A percentile compares a stretch with the other conserved stretches of the same genome.
Conservation (phyloP, 1,139 yeast genomes). For the Pichia sp. region DNA sequence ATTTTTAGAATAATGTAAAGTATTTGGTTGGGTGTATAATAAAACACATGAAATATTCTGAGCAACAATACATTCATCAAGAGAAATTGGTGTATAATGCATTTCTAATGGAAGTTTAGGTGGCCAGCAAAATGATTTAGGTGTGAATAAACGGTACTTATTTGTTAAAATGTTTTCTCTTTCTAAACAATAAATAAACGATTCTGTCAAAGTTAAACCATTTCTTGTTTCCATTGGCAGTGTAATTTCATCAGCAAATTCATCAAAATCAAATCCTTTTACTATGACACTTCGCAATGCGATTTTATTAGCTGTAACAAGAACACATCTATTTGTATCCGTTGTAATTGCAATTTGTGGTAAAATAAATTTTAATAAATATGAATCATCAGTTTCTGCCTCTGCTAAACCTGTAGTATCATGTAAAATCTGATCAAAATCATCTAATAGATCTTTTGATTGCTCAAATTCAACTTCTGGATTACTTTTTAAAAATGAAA, state of each 20-base stretch:
- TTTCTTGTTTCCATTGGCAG: constrained; percentile 62
- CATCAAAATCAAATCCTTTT: constrained; percentile 18
- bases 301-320: constrained; percentile 66
- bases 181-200: constrained; percentile 65
- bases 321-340: constrained; percentile 57
- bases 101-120: constrained; percentile 80
- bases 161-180: constrained; percentile 40
- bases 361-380: constrained; percentile 62
- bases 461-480: constrained; percentile 19
- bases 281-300: constrained; percentile 61
- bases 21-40: constrained; percentile 61
- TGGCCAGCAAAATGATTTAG: constrained; percentile 49
- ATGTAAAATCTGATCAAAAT: constrained; percentile 50
- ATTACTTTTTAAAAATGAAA: constrained; percentile 15
- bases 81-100: constrained; percentile 59
- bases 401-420: constrained; percentile 32
- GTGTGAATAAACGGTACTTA: constrained; percentile 37
- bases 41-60: constrained; percentile 59
- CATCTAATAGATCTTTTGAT: constrained; percentile 31
- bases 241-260: constrained; percentile 44
- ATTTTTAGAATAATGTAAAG: constrained; percentile 39
- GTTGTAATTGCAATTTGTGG: constrained; percentile 83
- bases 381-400: constrained; percentile 54
- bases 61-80: constrained; percentile 51
- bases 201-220: constrained; percentile 62